Conservation (phyloP, 768 basidiomycete genomes). For the Tulasnella sp. region DNA sequence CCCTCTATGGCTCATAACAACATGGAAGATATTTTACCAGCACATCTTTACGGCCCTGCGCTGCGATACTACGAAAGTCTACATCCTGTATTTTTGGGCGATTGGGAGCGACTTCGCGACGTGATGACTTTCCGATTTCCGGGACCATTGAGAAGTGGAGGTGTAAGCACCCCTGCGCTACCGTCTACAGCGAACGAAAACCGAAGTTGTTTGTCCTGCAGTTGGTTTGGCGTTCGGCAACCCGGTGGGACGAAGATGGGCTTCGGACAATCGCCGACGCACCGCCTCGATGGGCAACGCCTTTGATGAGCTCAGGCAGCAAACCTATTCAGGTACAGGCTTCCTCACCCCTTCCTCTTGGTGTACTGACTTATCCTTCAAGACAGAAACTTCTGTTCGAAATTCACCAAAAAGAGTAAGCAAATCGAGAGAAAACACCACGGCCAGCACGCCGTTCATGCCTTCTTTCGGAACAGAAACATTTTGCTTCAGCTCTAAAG, state of each 20-base stretch:
- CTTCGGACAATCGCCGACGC: not conserved
- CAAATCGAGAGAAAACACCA: not conserved
- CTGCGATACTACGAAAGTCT: not conserved
- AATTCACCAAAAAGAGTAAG: not conserved
- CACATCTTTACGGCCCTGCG: not conserved
- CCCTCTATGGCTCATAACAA: not conserved
- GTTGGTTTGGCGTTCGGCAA: not conserved
- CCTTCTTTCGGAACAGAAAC: not conserved
- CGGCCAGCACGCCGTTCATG: not conserved
- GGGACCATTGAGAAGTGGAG: not conserved
- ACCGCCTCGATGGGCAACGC: not conserved
- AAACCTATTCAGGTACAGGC: not conserved
- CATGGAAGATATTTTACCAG: not conserved
- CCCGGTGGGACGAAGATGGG: not conserved
- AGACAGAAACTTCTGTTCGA: not conserved
- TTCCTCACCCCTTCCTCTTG: not conserved
- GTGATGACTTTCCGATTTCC: not conserved
- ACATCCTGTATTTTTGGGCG: not conserved
- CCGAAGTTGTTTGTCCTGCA: not conserved
- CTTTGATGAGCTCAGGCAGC: not conserved
- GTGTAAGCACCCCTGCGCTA: not conserved
- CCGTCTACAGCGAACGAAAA: not conserved
- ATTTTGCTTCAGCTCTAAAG: not conserved
- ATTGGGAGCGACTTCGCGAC: not conserved
- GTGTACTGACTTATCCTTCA: not conserved